A percentile compares a stretch with the other conserved stretches of the same genome.
These are phyloP conservation scores for Anaeromyces robustus DNA, from an alignment of 192 early-diverging fungal genomes.

Conservation along the genomic window DNA sequence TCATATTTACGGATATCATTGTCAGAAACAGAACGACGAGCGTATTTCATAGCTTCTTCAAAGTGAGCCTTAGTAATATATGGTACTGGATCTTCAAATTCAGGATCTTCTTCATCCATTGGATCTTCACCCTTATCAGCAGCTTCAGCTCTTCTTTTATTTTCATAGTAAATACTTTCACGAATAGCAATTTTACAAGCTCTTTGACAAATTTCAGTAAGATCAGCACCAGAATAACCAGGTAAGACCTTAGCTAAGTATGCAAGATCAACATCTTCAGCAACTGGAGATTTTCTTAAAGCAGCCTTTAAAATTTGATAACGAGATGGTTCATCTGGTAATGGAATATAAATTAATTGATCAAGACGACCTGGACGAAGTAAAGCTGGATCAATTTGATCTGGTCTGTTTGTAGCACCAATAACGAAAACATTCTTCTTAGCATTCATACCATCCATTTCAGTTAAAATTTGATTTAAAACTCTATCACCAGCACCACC, in stretches of 20 bases:
- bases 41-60: conserved; percentile 97
- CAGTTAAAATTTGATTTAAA: conserved; percentile 95
- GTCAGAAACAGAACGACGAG: conserved; percentile 86
- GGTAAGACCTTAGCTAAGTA: conserved; percentile 78
- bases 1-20: conserved; percentile 97
- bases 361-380: conserved; percentile 97
- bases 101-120: conserved; percentile 55
- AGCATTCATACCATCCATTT: conserved; percentile 99
- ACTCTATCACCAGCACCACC: conserved; percentile 95
- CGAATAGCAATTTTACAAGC: conserved; percentile 94
- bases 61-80: conserved; percentile 90
- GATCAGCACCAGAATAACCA: conserved; percentile 95
- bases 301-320: conserved; percentile 66
- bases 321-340: conserved; percentile 82
- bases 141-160: conserved; percentile 51
- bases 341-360: conserved; percentile 94
- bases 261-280: conserved; percentile 56
- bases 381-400: conserved; percentile 94
- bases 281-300: conserved; percentile 85
- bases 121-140: conserved; percentile 44
- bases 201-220: conserved; percentile 97
- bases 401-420: conserved; percentile 96
- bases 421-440: conserved; percentile 99
- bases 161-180: conserved; percentile 83
- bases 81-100: conserved; percentile 60